Conservation (phyloP, 345 rosid genomes). For the Lumnitzera racemosa region DNA sequence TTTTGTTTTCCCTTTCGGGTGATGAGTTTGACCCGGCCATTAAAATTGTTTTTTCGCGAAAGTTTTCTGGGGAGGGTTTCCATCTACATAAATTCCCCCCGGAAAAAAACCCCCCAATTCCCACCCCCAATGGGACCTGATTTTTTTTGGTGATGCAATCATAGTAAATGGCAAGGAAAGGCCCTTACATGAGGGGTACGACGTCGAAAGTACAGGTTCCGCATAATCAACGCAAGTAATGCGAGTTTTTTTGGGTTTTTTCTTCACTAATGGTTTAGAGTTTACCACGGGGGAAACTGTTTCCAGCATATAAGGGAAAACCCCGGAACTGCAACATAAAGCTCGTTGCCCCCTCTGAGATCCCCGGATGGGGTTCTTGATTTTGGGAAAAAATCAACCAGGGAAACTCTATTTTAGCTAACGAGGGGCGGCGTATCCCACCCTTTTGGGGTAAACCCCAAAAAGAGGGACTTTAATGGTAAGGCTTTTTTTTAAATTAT, state of each 20-base stretch:
- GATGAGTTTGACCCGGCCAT: slow-evolving; percentile 47
- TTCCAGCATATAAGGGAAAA: slow-evolving; percentile 36
- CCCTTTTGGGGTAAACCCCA: slow-evolving; percentile 50
- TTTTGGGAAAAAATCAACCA: slow-evolving; percentile 40
- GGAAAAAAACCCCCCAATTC: slow-evolving; percentile 67
- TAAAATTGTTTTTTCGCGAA: slow-evolving; percentile 55
- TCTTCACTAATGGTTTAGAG: slow-evolving; percentile 51
- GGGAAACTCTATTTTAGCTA: slow-evolving; percentile 30
- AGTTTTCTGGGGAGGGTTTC: slow-evolving; percentile 53
- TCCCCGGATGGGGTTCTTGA: slow-evolving; percentile 62
- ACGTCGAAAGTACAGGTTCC: slow-evolving; percentile 66
- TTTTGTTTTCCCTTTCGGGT: slow-evolving; percentile 42
- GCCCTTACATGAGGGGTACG: slow-evolving; percentile 56
- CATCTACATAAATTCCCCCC: slow-evolving; percentile 55
- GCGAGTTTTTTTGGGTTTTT: slow-evolving; percentile 63
- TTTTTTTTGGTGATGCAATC: slow-evolving; percentile 62
- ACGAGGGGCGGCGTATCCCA: slow-evolving; percentile 56
- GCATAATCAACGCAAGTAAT: slow-evolving; percentile 64
- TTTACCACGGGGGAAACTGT: slow-evolving; percentile 63
- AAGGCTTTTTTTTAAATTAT: slow-evolving; percentile 58
- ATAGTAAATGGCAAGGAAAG: slow-evolving; percentile 82
- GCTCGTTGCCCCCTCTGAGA: slow-evolving; percentile 65
- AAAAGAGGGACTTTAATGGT: slow-evolving; percentile 40
- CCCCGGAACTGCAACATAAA: slow-evolving; percentile 31
- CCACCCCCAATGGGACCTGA: slow-evolving; percentile 96